Conservation (phyloP, 2,329 filamentous ascomycete species). For the Phyllosticta capitalensis region DNA sequence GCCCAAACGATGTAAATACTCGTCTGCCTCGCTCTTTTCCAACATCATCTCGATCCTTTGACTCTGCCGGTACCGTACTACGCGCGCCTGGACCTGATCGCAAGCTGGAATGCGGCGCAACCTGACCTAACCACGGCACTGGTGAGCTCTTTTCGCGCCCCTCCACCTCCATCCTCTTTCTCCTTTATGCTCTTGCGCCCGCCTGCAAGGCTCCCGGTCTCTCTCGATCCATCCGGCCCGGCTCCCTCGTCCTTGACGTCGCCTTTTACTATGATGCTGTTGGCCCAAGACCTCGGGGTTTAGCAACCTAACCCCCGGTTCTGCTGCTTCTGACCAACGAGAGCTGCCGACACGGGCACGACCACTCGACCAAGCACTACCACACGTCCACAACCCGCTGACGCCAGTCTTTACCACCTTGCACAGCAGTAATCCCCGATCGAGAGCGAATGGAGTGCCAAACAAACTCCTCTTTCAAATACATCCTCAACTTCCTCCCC, state of each 20-base stretch:
- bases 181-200: background rate
- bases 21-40: background rate
- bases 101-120: background rate
- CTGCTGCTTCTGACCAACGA: background rate
- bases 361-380: background rate
- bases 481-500: background rate
- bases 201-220: background rate
- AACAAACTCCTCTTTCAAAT: background rate
- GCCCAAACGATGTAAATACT: background rate
- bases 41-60: no score
- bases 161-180: background rate
- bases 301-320: background rate
- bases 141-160: background rate
- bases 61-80: no score
- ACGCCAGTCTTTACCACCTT: background rate
- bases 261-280: background rate
- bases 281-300: background rate
- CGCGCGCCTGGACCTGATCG: background rate
- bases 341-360: background rate
- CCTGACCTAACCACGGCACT: background rate
- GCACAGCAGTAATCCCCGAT: background rate
- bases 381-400: background rate
- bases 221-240: background rate
- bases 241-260: no score
- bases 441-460: slow-evolving; percentile 3